Base-by-base conservation (phyloP, 1,284 basidiomycete species). In the Trichosporon sp. region DNA sequence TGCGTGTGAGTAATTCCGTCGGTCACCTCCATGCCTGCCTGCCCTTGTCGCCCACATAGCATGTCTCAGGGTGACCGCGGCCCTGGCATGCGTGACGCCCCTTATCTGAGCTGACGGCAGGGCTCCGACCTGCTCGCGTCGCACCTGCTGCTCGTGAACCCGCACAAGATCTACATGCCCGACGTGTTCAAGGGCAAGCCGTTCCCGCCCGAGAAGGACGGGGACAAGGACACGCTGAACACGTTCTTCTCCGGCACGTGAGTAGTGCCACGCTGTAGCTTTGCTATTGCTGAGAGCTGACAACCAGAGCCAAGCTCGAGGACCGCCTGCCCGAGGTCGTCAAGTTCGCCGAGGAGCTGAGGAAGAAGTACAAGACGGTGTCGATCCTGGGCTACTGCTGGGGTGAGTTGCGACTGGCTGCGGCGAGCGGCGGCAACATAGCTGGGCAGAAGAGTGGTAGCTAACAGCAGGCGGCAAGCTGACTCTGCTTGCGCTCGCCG, bases 341-440 rank as follows among this genome's bases (percentile, higher is more conserved):
- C 58, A 74, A 74, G 18, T 81, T 81, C 65, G 80, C 72, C 15
- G 70, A 77, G 62, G 65, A 44, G 7, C 66, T 81, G 25, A 74
- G 73, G 66, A 68, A 72, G 47, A 64, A 74, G 47, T 63, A 75
- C 29, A 73, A 74, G 69, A 74, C 69, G 32, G 76, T 80, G 13
- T 76, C 77, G 0, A 72, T 80, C 15, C 68, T 78, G 8, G 80
- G 80, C 1, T 81, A 81, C 66, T 81, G 80, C 72, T 80, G 78
- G 78, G 79, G 78, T 80, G 58, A 44, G 77, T 73, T 2, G 4
- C 1, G 3, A 4, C 13, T 18, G 6, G 32, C 8, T 21, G 18
- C 15, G 3, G 53, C n/a, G 38, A 9, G n/a, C n/a, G n/a, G n/a
- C n/a, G 42, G 3, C 27, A 3, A 5, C 23, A 21, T 32, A n/a